Evolutionary conservation across 805 yeast genomes (phyloP), one percentile per base, ranked within the genome.

Genomic region (Spathaspora girioi): DNA sequence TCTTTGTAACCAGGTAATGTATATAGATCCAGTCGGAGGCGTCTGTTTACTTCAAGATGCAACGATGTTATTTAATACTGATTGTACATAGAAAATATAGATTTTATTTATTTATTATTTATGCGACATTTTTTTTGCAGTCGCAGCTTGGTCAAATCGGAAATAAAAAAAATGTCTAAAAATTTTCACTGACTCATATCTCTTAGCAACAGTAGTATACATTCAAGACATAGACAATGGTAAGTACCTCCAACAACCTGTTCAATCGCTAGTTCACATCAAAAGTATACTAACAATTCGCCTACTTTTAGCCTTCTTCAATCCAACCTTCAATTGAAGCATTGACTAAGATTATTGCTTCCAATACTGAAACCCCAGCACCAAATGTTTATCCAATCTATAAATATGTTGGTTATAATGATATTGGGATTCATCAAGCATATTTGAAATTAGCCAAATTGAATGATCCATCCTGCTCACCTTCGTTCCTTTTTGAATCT

Each of bases 381-480:
- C 84, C 85, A 42, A 93, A 91, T 65, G 70, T 90, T 61, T 90
- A 87, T 63, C 97, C 97, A 3, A 82, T 94, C 12, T 90, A 80
- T 69, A 78, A 88, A 20, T 83, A 81, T 54, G 80, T 89, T 56
- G 78, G 86, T 5, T 84, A 90, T 9, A 92, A 88, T 52, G 86
- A 86, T 54, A 69, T 91, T 62, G 90, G 96, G 3, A 97, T 97
- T 2, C 96, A 92, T 61, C 81, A 82, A 54, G 97, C 98, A 0
- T 94, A 93, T 66, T 72, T 94, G 63, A 89, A 87, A 68, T 77
- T 94, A 49, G 85, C 96, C 6, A 70, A 80, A 47, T 88, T 93
- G 46, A 75, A 78, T 56, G 68, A 77, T 31, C 59, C 75, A 23
- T 64, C 71, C 17, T 78, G 87, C 57, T 61, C 76, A 0, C 87